These are phyloP conservation scores for Clausena lansium DNA, from an alignment of 345 rosid species.

Conservation along the genomic window DNA sequence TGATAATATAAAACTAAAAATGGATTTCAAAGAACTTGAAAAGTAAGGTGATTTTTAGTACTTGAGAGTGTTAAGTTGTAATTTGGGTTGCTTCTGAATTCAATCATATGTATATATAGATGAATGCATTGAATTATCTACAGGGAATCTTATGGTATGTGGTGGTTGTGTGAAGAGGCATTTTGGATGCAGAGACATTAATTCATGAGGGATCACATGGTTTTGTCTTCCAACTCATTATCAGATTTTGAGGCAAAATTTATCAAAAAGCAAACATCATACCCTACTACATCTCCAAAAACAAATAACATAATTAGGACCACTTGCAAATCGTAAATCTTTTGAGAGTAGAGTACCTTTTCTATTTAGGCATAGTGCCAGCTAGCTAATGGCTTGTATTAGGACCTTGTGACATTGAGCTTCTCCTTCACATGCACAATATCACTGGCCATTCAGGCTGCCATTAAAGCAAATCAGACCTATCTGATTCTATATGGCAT, in stretches of 20 bases:
- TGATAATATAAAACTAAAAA: background rate
- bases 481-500: background rate
- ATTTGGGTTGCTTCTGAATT: background rate
- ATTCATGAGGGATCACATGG: slow-evolving; percentile 26
- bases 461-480: background rate
- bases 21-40: background rate
- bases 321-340: background rate
- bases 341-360: background rate
- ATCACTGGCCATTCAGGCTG: background rate
- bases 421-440: background rate
- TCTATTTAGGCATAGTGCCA: background rate
- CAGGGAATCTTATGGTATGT: background rate
- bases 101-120: slow-evolving; percentile 2
- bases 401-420: background rate
- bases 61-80: background rate
- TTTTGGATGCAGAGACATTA: background rate
- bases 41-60: background rate
- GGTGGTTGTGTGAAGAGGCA: background rate
- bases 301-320: background rate
- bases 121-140: background rate
- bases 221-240: slow-evolving; percentile 23
- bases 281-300: background rate
- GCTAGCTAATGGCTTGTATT: background rate
- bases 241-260: background rate
- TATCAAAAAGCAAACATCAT: background rate